Percentiles rank a stretch among this genome's conserved stretches.
These are phyloP conservation scores for Penicillium alfredii DNA, from an alignment of 495 filamentous ascomycete species.

Conservation along the genomic window DNA sequence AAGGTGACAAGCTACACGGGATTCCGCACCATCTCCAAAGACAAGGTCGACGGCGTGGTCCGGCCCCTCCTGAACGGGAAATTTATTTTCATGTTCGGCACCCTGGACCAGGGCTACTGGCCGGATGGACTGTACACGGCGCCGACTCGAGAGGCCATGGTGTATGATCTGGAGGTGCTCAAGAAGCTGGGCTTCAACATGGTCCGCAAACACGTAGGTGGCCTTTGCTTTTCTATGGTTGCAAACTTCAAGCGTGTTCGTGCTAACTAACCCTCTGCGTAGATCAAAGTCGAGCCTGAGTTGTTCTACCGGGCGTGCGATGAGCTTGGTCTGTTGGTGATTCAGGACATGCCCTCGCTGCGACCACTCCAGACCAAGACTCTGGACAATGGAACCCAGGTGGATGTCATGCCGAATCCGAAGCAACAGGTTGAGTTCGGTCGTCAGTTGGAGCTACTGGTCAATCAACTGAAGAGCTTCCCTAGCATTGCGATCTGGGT, in stretches of 20 bases:
- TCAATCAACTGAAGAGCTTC: conserved; percentile 57
- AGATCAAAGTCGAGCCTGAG: conserved; percentile 64
- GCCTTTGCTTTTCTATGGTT: too few relatives aligned
- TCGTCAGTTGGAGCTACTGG: conserved; percentile 54
- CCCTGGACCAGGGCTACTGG: conserved; percentile 65
- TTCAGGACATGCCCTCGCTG: conserved; percentile 65
- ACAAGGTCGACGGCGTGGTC: conserved; percentile 49
- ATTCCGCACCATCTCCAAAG: conserved; percentile 56
- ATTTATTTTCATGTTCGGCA: conserved; percentile 60
- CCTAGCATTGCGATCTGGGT: conserved; percentile 53
- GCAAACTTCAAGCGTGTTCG: too few relatives aligned
- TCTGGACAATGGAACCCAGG: conserved; percentile 2
- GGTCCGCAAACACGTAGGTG: conserved; percentile 59
- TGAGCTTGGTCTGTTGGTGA: conserved; percentile 54
- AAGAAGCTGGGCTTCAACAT: conserved; percentile 62
- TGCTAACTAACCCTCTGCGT: not conserved
- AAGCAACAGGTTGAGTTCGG: conserved; percentile 54
- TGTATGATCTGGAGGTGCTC: conserved; percentile 54
- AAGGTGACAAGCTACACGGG: conserved; percentile 55
- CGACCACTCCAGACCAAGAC: conserved; percentile 23
- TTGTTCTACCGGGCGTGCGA: conserved; percentile 63
- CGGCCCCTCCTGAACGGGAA: conserved; percentile 58
- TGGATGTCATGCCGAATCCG: conserved; percentile 34
- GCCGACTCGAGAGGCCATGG: conserved; percentile 58
- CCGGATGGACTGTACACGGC: conserved; percentile 60